These are phyloP conservation scores for Aspergillus amoenus DNA, from an alignment of 2,329 filamentous ascomycete genomes.

Conservation along the genomic window DNA sequence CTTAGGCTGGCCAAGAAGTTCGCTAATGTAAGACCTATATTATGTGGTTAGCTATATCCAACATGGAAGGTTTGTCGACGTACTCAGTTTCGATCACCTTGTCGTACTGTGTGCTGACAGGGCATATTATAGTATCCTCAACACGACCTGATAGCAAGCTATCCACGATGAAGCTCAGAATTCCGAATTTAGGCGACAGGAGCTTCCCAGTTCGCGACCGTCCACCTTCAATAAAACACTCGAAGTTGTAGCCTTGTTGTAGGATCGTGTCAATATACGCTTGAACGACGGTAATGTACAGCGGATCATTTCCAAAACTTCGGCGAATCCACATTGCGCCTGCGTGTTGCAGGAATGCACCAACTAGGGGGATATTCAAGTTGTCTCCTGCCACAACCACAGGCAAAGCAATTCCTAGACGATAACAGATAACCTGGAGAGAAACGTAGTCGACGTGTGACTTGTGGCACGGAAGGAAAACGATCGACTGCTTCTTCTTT, in stretches of 20 bases:
- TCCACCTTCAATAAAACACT: conserved; percentile 97
- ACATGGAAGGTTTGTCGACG: conserved; percentile 11
- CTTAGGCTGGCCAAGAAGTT: conserved; percentile 90
- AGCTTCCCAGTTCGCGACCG: conserved; percentile 92
- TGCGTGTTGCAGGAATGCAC: conserved; percentile 89
- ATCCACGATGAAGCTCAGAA: conserved; percentile 86
- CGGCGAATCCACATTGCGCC: conserved; percentile 95
- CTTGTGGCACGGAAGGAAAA: conserved; percentile 91
- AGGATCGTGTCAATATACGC: conserved; percentile 91
- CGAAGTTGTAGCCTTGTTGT: conserved; percentile 88
- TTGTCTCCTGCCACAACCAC: conserved; percentile 96
- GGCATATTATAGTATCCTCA: conserved; percentile 87
- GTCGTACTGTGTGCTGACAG: conserved; percentile 96
- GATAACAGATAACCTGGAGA: conserved; percentile 91
- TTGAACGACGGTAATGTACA: conserved; percentile 92
- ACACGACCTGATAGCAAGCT: conserved; percentile 85
- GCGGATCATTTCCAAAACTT: conserved; percentile 84
- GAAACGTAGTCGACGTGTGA: conserved; percentile 97
- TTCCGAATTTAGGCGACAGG: conserved; percentile 91
- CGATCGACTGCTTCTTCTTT: conserved; percentile 87
- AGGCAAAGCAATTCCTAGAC: conserved; percentile 81
- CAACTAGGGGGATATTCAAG: conserved; percentile 87
- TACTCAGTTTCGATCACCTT: conserved; percentile 95
- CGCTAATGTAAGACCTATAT: conserved; percentile 77
- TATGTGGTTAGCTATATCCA: conserved; percentile 12